Evolutionary conservation across 345 rosid genomes (phyloP), one percentile per base, ranked within the genome.

Genomic region (Lepidium africanum): DNA sequence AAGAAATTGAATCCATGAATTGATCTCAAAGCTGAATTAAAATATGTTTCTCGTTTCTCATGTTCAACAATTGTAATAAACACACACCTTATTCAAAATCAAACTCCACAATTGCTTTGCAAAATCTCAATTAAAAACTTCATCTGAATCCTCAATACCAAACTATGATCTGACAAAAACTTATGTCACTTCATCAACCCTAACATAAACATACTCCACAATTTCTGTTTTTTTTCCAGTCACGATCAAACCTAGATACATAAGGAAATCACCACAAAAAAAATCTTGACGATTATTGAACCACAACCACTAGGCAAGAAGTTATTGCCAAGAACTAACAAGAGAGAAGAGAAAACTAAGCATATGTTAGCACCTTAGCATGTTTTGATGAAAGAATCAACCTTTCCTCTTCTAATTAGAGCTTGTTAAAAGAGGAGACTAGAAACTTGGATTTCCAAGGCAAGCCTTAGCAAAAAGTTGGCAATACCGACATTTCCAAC

Each of bases 401-500:
- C 17, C 27, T n/a, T 21, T 35, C 37, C 14, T 35, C 36, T 49
- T 69, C 42, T 27, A 1, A 39, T 42, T 59, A n/a, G n/a, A 73
- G 63, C 62, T 51, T 33, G 30, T 58, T 12, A 74, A 52, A 21
- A 69, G 39, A 19, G 19, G 16, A 37, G 39, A 52, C 7, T 76
- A 55, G 3, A 72, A 37, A 23, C 41, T 57, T 3, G 77, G 77
- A 17, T 66, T 77, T 42, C 59, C 74, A 13, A 84, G 81, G 71
- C 93, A 88, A 7, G 58, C 60, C 1, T 76, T 60, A 63, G 85
- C 80, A 73, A 78, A 87, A n/a, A n/a, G n/a, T 30, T 81, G 83
- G 60, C 96, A 92, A 72, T 17, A 71, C 47, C 76, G 55, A 58
- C 96, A 89, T 77, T 92, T 92, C 98, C 98, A 92, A 7, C 85